phyloP scores from a whole-genome alignment of 371 early-diverging fungal genomes.

The Saksenaea vasiformis region DNA sequence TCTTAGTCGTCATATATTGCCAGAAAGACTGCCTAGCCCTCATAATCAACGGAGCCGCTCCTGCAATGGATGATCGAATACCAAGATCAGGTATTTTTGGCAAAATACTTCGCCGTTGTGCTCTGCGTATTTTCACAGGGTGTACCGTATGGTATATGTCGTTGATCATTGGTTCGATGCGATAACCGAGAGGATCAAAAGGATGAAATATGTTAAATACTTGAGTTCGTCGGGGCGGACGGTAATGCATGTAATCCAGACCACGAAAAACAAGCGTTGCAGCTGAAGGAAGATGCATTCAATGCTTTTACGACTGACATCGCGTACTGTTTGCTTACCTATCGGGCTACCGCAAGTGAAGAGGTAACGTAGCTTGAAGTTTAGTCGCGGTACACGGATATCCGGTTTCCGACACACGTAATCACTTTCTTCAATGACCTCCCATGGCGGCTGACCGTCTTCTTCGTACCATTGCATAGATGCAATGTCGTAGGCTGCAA shows the following conservation, averaged over 20 bases:
- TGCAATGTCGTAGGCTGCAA: constrained; percentile 65
- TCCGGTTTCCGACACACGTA: constrained; percentile 13
- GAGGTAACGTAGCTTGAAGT: constrained; percentile 46
- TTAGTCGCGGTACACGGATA: constrained; percentile 26
- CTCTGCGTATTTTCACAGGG: constrained; percentile 39
- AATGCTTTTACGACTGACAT: constrained; percentile 18
- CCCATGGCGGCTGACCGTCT: constrained; percentile 28
- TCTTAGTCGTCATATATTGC: constrained; percentile 15
- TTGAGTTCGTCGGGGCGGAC: constrained; percentile 52
- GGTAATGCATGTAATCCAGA: constrained; percentile 50
- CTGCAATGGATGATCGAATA: constrained; percentile 29
- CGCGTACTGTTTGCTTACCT: constrained; percentile 28
- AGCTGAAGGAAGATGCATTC: constrained; percentile 28
- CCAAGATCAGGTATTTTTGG: constrained; percentile 35
- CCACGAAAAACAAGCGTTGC: constrained; percentile 67
- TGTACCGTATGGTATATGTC: constrained; percentile 50
- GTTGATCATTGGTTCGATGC: constrained; percentile 68
- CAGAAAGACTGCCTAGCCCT: constrained; percentile 16
- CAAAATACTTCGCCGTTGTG: constrained; percentile 16
- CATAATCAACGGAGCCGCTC: constrained; percentile 22
- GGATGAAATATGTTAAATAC: constrained; percentile 70
- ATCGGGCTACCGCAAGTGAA: constrained; percentile 62
- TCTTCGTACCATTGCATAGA: constrained; percentile 44
- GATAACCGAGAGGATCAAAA: constrained; percentile 72
- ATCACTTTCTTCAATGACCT: constrained; percentile 8